These are phyloP conservation scores for Stachybotrys echinatus DNA, from an alignment of 2,329 filamentous ascomycete genomes.

Conservation along the genomic window DNA sequence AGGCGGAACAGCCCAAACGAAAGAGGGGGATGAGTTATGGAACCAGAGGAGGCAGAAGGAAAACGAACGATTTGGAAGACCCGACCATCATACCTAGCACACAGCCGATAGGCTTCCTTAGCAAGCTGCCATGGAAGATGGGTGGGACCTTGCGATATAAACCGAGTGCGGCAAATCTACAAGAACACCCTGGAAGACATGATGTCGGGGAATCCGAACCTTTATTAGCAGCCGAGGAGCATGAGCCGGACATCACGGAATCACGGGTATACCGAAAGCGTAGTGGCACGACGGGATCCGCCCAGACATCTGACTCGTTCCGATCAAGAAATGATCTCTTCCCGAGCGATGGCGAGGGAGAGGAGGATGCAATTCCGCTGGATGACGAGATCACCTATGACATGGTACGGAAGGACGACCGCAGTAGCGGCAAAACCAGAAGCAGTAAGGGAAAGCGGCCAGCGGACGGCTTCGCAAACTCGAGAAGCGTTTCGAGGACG, in stretches of 20 bases:
- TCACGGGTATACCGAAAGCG: conserved; percentile 42
- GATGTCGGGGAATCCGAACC: conserved; percentile 60
- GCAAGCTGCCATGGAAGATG: conserved; percentile 77
- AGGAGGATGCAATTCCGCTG: conserved; percentile 88
- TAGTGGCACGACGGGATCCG: conserved; percentile 74
- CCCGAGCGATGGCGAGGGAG: conserved; percentile 77
- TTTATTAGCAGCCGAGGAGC: conserved; percentile 45
- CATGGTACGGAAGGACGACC: conserved; percentile 71
- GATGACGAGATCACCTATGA: conserved; percentile 89
- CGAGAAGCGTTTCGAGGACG: conserved; percentile 54
- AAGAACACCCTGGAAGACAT: conserved; percentile 68
- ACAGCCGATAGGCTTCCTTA: conserved; percentile 78
- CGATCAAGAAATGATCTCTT: conserved; percentile 88
- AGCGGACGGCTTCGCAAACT: conserved; percentile 25
- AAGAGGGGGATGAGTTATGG: conserved; percentile 90
- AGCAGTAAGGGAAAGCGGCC: conserved; percentile 56
- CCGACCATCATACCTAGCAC: conserved; percentile 88
- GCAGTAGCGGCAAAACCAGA: conserved; percentile 52
- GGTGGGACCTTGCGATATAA: conserved; percentile 81
- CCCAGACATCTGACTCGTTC: conserved; percentile 77
- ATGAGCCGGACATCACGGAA: conserved; percentile 22
- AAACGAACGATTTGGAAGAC: conserved; percentile 54
- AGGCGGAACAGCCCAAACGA: conserved; percentile 58
- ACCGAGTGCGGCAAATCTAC: conserved; percentile 83
- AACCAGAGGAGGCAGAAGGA: conserved; percentile 52